Conservation (phyloP, 495 filamentous ascomycete genomes). For the Penicillium ochrochloron region DNA sequence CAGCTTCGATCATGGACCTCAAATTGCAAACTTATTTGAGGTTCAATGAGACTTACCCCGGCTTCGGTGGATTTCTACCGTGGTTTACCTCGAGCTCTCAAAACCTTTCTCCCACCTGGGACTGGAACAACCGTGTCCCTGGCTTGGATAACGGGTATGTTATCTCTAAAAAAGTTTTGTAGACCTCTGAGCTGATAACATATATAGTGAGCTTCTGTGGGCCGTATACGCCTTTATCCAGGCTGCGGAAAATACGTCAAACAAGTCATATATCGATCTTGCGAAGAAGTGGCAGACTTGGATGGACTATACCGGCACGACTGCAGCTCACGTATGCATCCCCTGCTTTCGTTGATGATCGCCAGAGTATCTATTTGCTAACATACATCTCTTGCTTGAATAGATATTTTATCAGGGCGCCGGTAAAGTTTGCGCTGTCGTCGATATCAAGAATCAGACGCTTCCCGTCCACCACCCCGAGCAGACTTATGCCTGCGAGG, state of each 20-base stretch:
- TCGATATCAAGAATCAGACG: slow-evolving; percentile 33
- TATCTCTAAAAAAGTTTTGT: neutral
- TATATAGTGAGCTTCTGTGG: slow-evolving; percentile 36
- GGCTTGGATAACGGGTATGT: slow-evolving; percentile 40
- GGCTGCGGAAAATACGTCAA: slow-evolving; percentile 28
- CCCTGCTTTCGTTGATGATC: neutral
- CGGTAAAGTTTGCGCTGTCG: slow-evolving; percentile 37
- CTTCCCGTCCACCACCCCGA: slow-evolving; percentile 27
- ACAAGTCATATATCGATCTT: slow-evolving; percentile 27
- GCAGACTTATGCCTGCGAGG: slow-evolving; percentile 37
- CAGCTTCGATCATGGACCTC: slow-evolving; percentile 33
- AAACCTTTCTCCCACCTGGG: slow-evolving; percentile 33
- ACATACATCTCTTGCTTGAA: neutral
- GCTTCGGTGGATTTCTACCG: slow-evolving; percentile 41
- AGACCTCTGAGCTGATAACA: neutral
- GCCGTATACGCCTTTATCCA: slow-evolving; percentile 42
- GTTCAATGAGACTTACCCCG: slow-evolving; percentile 44
- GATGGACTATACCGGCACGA: slow-evolving; percentile 42
- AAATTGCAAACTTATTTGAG: slow-evolving; percentile 40
- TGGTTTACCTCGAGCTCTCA: slow-evolving; percentile 33
- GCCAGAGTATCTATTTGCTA: neutral
- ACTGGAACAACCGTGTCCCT: slow-evolving; percentile 41
- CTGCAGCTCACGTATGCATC: slow-evolving; percentile 20
- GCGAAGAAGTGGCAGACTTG: slow-evolving; percentile 37
- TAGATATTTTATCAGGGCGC: slow-evolving; percentile 37